phyloP scores from a whole-genome alignment of 495 filamentous ascomycete genomes.

The Aspergillus nidulans region DNA sequence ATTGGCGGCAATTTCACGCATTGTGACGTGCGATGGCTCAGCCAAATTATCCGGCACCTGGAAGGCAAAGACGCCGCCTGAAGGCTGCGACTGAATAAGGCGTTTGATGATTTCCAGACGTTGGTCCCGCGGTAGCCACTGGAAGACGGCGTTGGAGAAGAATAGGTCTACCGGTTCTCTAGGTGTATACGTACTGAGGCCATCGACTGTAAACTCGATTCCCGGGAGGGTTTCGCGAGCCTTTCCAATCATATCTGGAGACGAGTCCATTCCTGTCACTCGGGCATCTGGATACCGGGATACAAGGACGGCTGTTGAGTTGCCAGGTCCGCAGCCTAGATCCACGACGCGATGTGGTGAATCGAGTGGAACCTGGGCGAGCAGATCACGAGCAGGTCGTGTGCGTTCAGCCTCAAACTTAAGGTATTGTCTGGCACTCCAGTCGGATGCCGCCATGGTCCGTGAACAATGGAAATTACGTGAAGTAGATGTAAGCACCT shows the following conservation, averaged over 20 bases:
- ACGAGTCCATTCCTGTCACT: slow-evolving; percentile 51
- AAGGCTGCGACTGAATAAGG: slow-evolving; percentile 32
- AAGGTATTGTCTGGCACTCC: slow-evolving; percentile 46
- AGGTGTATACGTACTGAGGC: slow-evolving; percentile 37
- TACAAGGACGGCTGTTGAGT: slow-evolving; percentile 44
- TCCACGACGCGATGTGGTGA: slow-evolving; percentile 43
- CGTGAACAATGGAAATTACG: background rate
- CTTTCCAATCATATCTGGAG: slow-evolving; percentile 47
- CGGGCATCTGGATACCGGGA: slow-evolving; percentile 39
- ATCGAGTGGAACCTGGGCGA: slow-evolving; percentile 30
- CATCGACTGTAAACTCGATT: slow-evolving; percentile 31
- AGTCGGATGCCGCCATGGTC: slow-evolving; percentile 33
- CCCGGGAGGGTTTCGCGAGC: slow-evolving; percentile 32
- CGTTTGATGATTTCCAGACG: slow-evolving; percentile 40
- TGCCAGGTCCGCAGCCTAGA: slow-evolving; percentile 54
- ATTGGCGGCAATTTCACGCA: slow-evolving; percentile 37
- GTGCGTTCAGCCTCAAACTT: slow-evolving; percentile 46
- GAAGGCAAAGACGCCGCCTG: slow-evolving; percentile 48
- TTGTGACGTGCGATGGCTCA: slow-evolving; percentile 45
- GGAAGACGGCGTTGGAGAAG: slow-evolving; percentile 53
- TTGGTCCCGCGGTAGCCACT: slow-evolving; percentile 43
- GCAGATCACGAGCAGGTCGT: slow-evolving; percentile 41
- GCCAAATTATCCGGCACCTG: slow-evolving; percentile 51
- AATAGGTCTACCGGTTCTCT: slow-evolving; percentile 36
- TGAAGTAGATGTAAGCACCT: background rate